Evolutionary conservation across 352 stramenopile species (phyloP).

Genomic region (Globisporangium mamillatum): DNA sequence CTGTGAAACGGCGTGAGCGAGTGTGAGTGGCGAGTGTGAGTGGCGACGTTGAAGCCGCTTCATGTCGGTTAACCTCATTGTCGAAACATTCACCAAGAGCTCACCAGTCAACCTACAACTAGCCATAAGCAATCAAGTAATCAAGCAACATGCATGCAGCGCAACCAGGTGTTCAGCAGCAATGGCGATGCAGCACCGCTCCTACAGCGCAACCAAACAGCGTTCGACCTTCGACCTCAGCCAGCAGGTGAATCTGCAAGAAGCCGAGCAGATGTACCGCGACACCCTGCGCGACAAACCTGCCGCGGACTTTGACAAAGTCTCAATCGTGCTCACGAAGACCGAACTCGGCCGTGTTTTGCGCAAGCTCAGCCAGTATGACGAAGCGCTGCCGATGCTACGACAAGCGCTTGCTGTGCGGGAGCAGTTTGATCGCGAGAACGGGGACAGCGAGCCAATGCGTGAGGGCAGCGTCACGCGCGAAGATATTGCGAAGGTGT

Average conservation of each 20-base stretch:
- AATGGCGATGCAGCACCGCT: constrained; percentile 11
- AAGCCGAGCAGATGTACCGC: constrained; percentile 41
- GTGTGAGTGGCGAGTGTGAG: background rate
- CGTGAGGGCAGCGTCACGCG: constrained; percentile 60
- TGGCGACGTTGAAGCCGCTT: background rate
- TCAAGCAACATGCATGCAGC: background rate
- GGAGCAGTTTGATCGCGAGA: background rate
- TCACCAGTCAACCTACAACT: background rate
- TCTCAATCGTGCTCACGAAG: constrained; percentile 58
- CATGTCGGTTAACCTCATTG: background rate
- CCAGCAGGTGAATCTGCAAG: constrained; percentile 33
- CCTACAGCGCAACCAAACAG: constrained; percentile 39
- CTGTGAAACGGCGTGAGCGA: background rate
- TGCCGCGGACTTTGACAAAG: constrained; percentile 43
- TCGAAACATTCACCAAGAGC: background rate
- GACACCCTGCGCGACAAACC: constrained; percentile 45
- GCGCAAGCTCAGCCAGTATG: constrained; percentile 36
- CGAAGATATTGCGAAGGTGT: constrained; percentile 64
- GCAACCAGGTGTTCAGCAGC: background rate
- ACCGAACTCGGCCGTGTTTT: constrained; percentile 44
- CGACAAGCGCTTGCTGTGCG: constrained; percentile 26
- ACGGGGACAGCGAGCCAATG: constrained; percentile 7
- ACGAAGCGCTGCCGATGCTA: constrained; percentile 47
- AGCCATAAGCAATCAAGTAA: background rate
- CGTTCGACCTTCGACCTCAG: constrained; percentile 28